phyloP scores from a whole-genome alignment of 768 basidiomycete species.

The Mycena vulgaris region DNA sequence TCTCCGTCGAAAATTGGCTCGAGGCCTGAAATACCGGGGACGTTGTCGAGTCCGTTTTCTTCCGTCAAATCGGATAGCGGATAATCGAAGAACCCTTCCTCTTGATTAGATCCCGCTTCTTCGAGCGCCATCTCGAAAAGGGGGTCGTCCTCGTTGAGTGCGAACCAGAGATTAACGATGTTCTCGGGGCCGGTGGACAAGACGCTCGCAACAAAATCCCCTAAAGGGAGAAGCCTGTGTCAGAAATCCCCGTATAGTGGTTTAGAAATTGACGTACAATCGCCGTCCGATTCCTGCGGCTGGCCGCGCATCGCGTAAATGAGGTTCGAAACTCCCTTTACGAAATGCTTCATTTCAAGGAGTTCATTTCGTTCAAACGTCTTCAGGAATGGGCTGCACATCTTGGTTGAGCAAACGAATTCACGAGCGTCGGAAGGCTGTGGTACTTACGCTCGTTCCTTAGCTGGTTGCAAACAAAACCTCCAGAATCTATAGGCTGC shows the following conservation, averaged over 20 bases:
- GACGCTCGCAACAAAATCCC: constrained; percentile 15
- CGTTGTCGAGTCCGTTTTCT: not conserved
- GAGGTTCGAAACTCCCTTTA: not conserved
- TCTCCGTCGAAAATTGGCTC: constrained; percentile 2
- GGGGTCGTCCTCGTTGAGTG: not conserved
- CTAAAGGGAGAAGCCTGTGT: not conserved
- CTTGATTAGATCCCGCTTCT: not conserved
- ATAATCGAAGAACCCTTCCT: constrained; percentile 11
- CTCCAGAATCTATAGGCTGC: constrained; percentile 14
- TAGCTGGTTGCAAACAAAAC: not conserved
- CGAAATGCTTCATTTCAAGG: not conserved
- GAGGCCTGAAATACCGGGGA: not conserved
- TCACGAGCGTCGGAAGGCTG: not conserved
- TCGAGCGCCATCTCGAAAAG: not conserved
- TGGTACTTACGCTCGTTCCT: not conserved
- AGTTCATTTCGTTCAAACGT: not conserved
- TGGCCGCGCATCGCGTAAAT: not conserved
- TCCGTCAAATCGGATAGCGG: not conserved
- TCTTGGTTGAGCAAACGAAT: not conserved
- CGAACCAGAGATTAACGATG: constrained; percentile 9
- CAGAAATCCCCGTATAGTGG: not conserved
- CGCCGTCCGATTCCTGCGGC: not conserved
- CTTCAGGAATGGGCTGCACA: not conserved
- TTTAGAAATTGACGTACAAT: not conserved
- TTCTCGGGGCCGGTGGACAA: constrained; percentile 14